These are phyloP conservation scores for Clarireedia paspali DNA, from an alignment of 2,329 filamentous ascomycete genomes.

Conservation along the genomic window DNA sequence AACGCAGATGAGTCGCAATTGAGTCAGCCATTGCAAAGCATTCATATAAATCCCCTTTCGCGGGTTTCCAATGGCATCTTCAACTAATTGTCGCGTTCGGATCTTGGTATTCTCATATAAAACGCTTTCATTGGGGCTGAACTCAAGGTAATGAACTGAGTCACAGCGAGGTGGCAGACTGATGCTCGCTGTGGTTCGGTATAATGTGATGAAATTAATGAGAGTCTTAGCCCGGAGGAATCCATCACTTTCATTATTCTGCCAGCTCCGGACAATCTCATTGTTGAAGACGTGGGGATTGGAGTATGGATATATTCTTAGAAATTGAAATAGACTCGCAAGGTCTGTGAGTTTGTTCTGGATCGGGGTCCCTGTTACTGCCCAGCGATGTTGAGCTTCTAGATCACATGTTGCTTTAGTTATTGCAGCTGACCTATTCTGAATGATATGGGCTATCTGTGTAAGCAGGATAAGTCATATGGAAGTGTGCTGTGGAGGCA, in stretches of 20 bases:
- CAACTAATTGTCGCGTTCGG: too few relatives aligned
- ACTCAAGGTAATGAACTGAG: constrained; percentile 24
- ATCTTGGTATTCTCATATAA: neutral
- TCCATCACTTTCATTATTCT: neutral
- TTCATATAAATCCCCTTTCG: too few relatives aligned
- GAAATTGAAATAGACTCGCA: constrained; percentile 25
- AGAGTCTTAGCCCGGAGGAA: neutral
- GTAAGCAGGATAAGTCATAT: neutral
- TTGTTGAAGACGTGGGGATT: neutral
- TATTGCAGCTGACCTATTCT: constrained; percentile 37
- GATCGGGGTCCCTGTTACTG: constrained; percentile 24
- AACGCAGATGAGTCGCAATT: too few relatives aligned
- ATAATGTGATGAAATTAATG: constrained; percentile 31
- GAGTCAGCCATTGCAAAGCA: too few relatives aligned
- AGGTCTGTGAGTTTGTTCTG: constrained; percentile 28
- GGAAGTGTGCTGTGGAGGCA: too few relatives aligned
- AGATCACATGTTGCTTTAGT: constrained; percentile 37
- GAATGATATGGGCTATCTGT: constrained; percentile 40
- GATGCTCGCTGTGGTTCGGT: constrained; percentile 33
- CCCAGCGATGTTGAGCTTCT: constrained; percentile 33
- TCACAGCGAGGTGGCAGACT: constrained; percentile 32
- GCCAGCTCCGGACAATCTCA: neutral
- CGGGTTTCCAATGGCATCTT: too few relatives aligned
- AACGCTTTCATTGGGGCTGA: neutral
- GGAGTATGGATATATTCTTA: constrained; percentile 9